Evolutionary conservation across 2,329 filamentous ascomycete genomes (phyloP).

Genomic region (Emergomyces pasteurianus): DNA sequence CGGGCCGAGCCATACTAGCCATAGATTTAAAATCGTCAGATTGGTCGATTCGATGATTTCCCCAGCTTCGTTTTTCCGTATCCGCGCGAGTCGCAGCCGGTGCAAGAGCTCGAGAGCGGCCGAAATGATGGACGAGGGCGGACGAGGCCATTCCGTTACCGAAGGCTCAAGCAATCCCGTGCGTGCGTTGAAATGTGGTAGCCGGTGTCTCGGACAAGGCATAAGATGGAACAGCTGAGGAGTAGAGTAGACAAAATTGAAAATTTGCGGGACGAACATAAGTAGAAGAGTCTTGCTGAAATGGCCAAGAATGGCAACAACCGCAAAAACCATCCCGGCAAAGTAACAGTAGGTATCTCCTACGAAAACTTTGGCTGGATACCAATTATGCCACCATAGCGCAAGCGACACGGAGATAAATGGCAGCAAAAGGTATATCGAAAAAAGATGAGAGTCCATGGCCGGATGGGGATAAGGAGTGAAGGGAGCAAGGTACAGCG

Average conservation of each 20-base stretch:
- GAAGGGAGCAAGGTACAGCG: conserved; percentile 64
- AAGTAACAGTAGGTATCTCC: conserved; percentile 99
- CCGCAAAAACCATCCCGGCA: conserved; percentile 96
- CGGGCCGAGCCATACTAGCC: conserved; percentile 90
- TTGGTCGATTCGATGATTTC: conserved; percentile 72
- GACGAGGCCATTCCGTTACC: conserved; percentile 62
- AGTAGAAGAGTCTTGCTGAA: conserved; percentile 95
- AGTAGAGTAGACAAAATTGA: conserved; percentile 90
- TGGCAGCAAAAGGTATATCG: conserved; percentile 83
- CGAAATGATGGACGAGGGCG: conserved; percentile 54
- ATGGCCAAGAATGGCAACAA: conserved; percentile 91
- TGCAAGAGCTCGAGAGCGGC: conserved; percentile 56
- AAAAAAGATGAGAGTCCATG: conserved; percentile 91
- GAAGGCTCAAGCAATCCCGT: conserved; percentile 80
- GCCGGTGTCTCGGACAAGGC: conserved; percentile 82
- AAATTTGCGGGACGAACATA: conserved; percentile 82
- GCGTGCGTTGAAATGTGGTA: conserved; percentile 77
- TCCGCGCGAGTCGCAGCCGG: conserved; percentile 53
- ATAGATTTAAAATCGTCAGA: conserved; percentile 86
- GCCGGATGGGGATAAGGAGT: conserved; percentile 81
- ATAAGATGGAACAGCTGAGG: conserved; percentile 85
- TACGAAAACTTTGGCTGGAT: conserved; percentile 86
- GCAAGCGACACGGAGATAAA: conserved; percentile 88
- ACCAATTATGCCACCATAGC: conserved; percentile 87
- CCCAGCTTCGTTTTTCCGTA: conserved; percentile 56